Evolutionary conservation across 2,329 filamentous ascomycete genomes (phyloP).

Genomic region (Sporothrix variecibatus): DNA sequence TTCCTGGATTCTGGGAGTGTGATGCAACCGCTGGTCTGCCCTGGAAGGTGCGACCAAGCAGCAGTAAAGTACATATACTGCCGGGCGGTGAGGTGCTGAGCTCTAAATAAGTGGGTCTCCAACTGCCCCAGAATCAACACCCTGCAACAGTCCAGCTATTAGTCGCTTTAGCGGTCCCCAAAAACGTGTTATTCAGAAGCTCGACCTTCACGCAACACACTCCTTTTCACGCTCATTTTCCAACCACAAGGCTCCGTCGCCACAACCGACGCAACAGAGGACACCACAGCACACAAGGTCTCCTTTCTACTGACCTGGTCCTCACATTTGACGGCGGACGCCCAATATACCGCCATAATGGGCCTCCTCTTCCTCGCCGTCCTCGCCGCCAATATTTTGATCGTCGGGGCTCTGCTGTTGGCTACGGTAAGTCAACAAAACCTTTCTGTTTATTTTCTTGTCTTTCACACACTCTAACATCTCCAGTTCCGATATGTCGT

Average conservation of each 20-base stretch:
- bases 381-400: background rate
- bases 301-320: background rate
- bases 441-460: background rate
- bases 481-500: conserved; percentile 23
- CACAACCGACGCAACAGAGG: background rate
- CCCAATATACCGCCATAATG: background rate
- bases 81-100: conserved; percentile 31
- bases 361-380: background rate
- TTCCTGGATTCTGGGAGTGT: background rate
- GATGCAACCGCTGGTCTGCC: background rate
- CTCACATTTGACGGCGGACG: background rate
- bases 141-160: background rate
- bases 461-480: background rate
- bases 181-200: conserved; percentile 14
- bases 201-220: background rate
- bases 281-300: no score
- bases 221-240: background rate
- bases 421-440: background rate
- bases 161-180: background rate
- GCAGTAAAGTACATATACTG: conserved; percentile 26
- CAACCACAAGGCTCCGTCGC: no score
- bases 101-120: background rate
- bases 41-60: background rate
- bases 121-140: background rate
- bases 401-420: background rate